phyloP scores from a whole-genome alignment of 495 filamentous ascomycete genomes.

The Hypomontagnella submonticulosa region DNA sequence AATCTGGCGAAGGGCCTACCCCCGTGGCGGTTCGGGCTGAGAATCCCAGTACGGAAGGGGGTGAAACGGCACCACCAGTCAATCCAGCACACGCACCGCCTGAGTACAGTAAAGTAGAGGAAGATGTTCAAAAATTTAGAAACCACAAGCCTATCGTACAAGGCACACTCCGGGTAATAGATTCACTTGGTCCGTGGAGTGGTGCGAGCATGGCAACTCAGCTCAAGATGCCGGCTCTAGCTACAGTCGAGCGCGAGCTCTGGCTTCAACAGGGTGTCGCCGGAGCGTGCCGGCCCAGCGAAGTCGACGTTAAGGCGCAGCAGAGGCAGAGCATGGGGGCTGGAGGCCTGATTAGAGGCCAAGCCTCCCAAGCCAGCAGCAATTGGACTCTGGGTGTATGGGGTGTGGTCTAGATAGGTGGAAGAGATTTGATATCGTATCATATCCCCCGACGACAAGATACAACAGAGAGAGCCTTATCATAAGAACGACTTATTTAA shows the following conservation, averaged over 20 bases:
- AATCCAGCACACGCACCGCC: slow-evolving; percentile 59
- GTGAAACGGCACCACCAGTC: slow-evolving; percentile 21
- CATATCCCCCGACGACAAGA: background rate
- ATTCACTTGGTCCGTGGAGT: slow-evolving; percentile 88
- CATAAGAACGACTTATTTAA: too few relatives aligned
- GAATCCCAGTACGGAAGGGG: slow-evolving; percentile 30
- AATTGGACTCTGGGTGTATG: slow-evolving; percentile 86
- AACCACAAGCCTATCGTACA: slow-evolving; percentile 59
- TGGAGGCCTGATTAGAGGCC: slow-evolving; percentile 61
- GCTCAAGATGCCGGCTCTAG: slow-evolving; percentile 79
- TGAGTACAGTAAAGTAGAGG: slow-evolving; percentile 72
- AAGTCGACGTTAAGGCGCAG: slow-evolving; percentile 64
- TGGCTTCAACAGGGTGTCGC: slow-evolving; percentile 81
- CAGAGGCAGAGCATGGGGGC: slow-evolving; percentile 71
- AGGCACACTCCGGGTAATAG: slow-evolving; percentile 77
- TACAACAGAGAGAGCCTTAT: background rate
- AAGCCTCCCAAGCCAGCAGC: slow-evolving; percentile 65
- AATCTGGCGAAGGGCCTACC: slow-evolving; percentile 41
- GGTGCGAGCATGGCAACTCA: slow-evolving; percentile 85
- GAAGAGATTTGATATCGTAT: background rate
- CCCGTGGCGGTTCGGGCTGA: slow-evolving; percentile 24
- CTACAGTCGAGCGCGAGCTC: slow-evolving; percentile 86
- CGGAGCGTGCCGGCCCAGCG: slow-evolving; percentile 73
- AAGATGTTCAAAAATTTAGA: slow-evolving; percentile 64
- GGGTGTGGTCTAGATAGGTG: slow-evolving; percentile 58